These are phyloP conservation scores for Tetrahymena thermophila DNA, from an alignment of 73 alveolate species.

Conservation along the genomic window DNA sequence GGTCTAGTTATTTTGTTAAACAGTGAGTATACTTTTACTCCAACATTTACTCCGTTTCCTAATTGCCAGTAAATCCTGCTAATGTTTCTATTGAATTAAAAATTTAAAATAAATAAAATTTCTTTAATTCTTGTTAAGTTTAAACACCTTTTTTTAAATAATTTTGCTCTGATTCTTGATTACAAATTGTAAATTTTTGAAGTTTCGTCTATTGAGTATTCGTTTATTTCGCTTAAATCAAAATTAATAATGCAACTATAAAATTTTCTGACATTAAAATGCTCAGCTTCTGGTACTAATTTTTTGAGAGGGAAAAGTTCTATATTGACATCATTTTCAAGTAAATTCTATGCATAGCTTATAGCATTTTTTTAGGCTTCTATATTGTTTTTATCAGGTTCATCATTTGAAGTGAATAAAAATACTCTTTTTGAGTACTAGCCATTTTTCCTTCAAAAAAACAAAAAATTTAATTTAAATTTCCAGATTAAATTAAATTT, in stretches of 20 bases:
- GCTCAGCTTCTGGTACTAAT: background rate
- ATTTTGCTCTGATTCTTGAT: background rate
- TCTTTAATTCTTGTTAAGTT: background rate
- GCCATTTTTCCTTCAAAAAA: background rate
- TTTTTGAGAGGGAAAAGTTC: background rate
- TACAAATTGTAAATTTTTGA: background rate
- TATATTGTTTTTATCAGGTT: background rate
- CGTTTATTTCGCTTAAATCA: background rate
- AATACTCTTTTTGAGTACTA: background rate
- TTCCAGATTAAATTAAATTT: background rate
- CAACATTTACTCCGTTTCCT: background rate
- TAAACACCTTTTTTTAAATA: background rate
- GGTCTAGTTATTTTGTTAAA: background rate
- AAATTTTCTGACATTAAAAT: background rate
- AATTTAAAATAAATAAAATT: background rate
- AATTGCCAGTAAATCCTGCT: background rate
- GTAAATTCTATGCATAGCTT: background rate
- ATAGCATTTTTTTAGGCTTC: background rate
- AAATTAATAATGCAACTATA: background rate
- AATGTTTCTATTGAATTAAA: background rate
- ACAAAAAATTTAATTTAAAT: background rate
- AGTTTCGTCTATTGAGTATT: background rate
- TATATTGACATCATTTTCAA: background rate
- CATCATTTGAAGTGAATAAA: background rate
- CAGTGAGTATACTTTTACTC: background rate